These are phyloP conservation scores for Tilletia horrida DNA, from an alignment of 1,284 basidiomycete species.

Conservation along the genomic window DNA sequence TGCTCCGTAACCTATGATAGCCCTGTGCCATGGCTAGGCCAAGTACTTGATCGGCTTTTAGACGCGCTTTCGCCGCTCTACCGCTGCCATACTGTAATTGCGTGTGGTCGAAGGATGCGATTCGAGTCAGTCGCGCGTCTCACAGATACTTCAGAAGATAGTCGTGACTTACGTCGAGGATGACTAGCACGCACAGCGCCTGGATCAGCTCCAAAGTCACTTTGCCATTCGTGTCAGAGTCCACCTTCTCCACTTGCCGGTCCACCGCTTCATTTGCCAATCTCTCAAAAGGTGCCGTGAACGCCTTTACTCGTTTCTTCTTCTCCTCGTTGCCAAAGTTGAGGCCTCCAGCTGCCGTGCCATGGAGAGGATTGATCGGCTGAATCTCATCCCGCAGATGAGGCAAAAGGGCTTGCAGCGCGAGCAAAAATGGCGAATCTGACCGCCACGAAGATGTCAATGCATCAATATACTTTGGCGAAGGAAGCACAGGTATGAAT, in stretches of 20 bases:
- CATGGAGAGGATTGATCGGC: conserved; percentile 23
- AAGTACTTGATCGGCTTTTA: conserved; percentile 49
- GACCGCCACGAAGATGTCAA: conserved; percentile 30
- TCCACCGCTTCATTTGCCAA: conserved; percentile 43
- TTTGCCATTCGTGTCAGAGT: conserved; percentile 28
- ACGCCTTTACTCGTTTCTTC: conserved; percentile 32
- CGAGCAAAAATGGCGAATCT: conserved; percentile 40
- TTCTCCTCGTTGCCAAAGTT: conserved; percentile 39
- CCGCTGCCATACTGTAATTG: conserved; percentile 40
- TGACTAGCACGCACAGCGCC: conserved; percentile 39
- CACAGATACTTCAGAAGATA: background rate
- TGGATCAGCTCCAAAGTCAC: conserved; percentile 44
- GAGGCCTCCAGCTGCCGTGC: conserved; percentile 29
- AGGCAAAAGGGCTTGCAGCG: conserved; percentile 42
- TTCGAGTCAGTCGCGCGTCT: too few species aligned
- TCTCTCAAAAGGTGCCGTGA: conserved; percentile 34
- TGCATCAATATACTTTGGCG: conserved; percentile 34
- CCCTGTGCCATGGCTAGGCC: conserved; percentile 48
- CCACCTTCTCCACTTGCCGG: conserved; percentile 34
- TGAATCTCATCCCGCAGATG: conserved; percentile 36
- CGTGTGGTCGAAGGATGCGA: too few species aligned
- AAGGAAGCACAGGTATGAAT: conserved; percentile 43
- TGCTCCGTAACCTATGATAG: conserved; percentile 40
- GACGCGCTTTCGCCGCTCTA: conserved; percentile 42
- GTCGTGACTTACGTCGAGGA: conserved; percentile 31